Base-by-base conservation (phyloP, 2,329 filamentous ascomycete species). In the Lachnellula suecica region DNA sequence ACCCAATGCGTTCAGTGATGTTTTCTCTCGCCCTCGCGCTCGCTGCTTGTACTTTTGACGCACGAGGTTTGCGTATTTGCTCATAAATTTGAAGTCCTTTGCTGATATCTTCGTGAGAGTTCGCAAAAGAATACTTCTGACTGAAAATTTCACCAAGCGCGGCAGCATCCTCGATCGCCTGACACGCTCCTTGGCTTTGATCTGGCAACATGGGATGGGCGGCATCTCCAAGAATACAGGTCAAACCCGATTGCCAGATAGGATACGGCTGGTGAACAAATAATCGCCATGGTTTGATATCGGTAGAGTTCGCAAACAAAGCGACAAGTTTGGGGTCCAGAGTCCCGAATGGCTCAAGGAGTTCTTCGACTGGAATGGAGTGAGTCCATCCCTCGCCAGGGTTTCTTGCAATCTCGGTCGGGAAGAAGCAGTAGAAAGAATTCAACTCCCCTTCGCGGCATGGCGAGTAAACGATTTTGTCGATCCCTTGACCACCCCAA, bases 131-230 rank as follows among this genome's bases (percentile, higher is more conserved):
- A 34, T 64, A 59, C 27, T 55, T 57, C n/a, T 58, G 37, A 49
- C 60, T 63, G 59, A 72, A 72, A 15, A 73, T 57, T 4, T 71
- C 57, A 0, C 71, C 70, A 5, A 73, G 47, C 1, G 68, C 70
- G 0, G 63, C 71, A 4, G 71, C 71, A 52, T 74, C 71, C 55
- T 74, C 72, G 27, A 74, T 69, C 0, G 71, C 71, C 62, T 66
- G 67, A 50, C 70, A 73, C 1, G 68, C 70, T 6, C 71, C 85
- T 66, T 89, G 85, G 51, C 80, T 84, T 64, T 88, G 85, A 62
- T 88, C 78, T 1, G 84, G 83, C 79, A 87, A 82, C 81, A 85
- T 85, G 2, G 84, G 84, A 59, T 87, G 84, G 2, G 75, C 83
- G 5, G 85, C 84, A 61, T 88, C 85, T 3, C 85, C 85, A 13